Evolutionary conservation across 495 filamentous ascomycete genomes (phyloP), one percentile per base, ranked within the genome.

Genomic region (Geoglossum glabrum): DNA sequence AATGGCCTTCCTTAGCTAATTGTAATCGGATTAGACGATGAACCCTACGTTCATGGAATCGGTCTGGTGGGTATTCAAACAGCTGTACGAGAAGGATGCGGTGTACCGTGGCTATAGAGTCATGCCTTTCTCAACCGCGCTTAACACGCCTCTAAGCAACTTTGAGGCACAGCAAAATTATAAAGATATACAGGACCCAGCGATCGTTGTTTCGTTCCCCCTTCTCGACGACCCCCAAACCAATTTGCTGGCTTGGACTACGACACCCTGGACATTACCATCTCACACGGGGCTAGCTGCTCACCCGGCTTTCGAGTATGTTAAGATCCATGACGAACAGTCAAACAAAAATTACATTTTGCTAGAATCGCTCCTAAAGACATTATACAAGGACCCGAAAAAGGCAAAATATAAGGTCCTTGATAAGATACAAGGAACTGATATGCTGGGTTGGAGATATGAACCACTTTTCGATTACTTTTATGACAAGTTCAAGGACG

Each of bases 141-240:
- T 95, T 65, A 88, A 82, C 57, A 95, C 90, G 9, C 85, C 89
- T 7, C 76, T 95, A 46, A 90, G 86, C 69, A 95, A 96, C 68
- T 94, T 95, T 63, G 90, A 97, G 68, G 81, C 90, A 19, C 83
- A 86, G 61, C 89, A 95, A 65, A 95, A 97, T 67, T 93, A 95
- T 70, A 87, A 93, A 69, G 89, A 95, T 67, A 80, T 86, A 5
- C 86, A 88, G 61, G 90, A 97, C 63, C 90, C 90, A 21, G 87
- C 90, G n/a, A 73, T 95, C 40, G 86, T 95, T 11, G 83, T 95
- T 4, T 79, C 83, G 1, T 97, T 95, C 67, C 90, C 90, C 1
- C 73, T 97, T 3, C 59, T 88, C 28, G 74, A 81, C 34, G 86
- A 87, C 57, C 80, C 86, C 1, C 71, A 83, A 55, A 93, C 87